phyloP scores from a whole-genome alignment of 768 basidiomycete genomes.

The Termitomyces sp. region DNA sequence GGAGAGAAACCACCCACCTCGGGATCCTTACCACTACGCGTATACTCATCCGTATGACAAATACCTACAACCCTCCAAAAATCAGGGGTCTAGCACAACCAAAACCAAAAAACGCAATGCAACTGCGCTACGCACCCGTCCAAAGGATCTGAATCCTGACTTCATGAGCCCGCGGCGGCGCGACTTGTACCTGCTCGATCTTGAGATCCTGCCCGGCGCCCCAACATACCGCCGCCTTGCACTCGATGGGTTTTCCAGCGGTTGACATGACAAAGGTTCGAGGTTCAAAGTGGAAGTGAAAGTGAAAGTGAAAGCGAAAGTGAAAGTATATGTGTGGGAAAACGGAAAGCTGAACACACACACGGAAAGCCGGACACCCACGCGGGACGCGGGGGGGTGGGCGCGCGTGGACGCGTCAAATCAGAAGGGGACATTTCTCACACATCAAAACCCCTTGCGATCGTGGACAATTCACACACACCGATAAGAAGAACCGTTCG shows the following conservation, averaged over 20 bases:
- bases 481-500: too few relatives aligned
- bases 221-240: slow-evolving; percentile 96
- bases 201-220: slow-evolving; percentile 81
- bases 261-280: slow-evolving; percentile 28
- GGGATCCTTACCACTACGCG: slow-evolving; percentile 91
- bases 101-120: too few relatives aligned
- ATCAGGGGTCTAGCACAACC: neutral
- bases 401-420: too few relatives aligned
- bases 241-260: slow-evolving; percentile 74
- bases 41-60: slow-evolving; percentile 98
- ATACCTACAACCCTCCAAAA: slow-evolving; percentile 46
- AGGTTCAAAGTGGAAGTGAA: too few relatives aligned
- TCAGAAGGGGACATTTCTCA: too few relatives aligned
- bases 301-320: too few relatives aligned
- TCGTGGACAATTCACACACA: too few relatives aligned
- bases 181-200: slow-evolving; percentile 91
- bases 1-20: slow-evolving; percentile 54
- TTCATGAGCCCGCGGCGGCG: slow-evolving; percentile 85
- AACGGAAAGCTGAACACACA: too few relatives aligned
- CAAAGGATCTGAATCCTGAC: slow-evolving; percentile 90
- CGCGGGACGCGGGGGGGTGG: too few relatives aligned
- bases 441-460: too few relatives aligned
- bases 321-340: too few relatives aligned
- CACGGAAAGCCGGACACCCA: too few relatives aligned
- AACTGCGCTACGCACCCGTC: slow-evolving; percentile 55